Base-by-base conservation (phyloP, 2,329 filamentous ascomycete species). In the Fusarium armeniacum region DNA sequence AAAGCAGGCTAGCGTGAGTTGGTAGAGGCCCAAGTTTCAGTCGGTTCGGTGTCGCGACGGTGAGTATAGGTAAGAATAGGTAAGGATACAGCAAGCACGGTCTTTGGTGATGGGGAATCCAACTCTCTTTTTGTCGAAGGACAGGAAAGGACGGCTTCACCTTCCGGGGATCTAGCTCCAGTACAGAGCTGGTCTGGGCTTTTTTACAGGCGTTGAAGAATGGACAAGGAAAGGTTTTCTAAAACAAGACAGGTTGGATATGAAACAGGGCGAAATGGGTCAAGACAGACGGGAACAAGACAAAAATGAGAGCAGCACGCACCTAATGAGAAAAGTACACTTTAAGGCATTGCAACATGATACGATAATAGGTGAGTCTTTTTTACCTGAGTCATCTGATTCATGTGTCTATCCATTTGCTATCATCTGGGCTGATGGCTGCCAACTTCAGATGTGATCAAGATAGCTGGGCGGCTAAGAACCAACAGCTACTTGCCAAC, bases 1-100 rank as follows among this genome's bases (percentile, higher is more conserved):
- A 64, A 75, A 50, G 57, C 38, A 52, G 65, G 67, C 58, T 71
- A 69, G 72, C 54, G 71, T 57, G 59, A 66, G 44, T 68, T 71
- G 58, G 64, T 45, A 67, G 69, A 74, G 71, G 67, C 50, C 70
- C 65, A 73, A 64, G 73, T 75, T 75, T 75, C 73, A 75, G 73
- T 75, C 67, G 68, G 70, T 52, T 75, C 71, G 67, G 64, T 62
- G 72, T 73, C 60, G 61, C 59, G 59, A 71, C 73, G 71, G 73
- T 74, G 71, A 69, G 68, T 70, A 67, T 73, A 74, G 72, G 65
- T 66, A 63, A 58, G 61, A 50, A 61, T 44, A 44, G 49, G 49
- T 56, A 66, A 66, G 72, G 72, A 62, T 70, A 62, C 70, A 33
- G 58, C 58, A 58, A 50, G 70, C 62, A 70, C 62, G 53, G 70